phyloP scores from a whole-genome alignment of 495 filamentous ascomycete genomes.

The Penicillium maclennaniae region DNA sequence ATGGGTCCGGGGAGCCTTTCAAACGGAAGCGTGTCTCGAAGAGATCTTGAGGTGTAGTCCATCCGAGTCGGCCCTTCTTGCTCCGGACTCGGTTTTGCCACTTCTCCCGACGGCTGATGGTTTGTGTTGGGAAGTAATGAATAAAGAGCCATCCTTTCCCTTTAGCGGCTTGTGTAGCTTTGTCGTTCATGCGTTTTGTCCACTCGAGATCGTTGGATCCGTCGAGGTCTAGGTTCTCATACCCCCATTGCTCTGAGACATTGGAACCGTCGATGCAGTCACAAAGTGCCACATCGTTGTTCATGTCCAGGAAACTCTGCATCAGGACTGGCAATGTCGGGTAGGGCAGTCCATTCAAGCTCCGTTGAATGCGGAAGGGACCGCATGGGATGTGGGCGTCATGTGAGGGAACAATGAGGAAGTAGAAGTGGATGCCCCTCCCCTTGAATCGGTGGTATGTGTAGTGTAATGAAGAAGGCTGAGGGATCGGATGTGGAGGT shows the following conservation, averaged over 20 bases:
- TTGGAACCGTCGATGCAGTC: conserved; percentile 38
- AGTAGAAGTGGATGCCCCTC: conserved; percentile 28
- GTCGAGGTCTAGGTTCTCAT: conserved; percentile 29
- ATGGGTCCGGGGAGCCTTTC: conserved; percentile 26
- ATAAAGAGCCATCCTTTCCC: conserved; percentile 27
- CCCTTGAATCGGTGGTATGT: conserved; percentile 35
- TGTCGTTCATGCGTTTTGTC: conserved; percentile 25
- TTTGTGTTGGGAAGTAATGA: conserved; percentile 23
- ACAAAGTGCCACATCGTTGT: conserved; percentile 28
- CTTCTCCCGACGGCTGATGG: conserved; percentile 22
- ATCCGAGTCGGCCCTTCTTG: conserved; percentile 25
- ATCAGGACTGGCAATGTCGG: conserved; percentile 30
- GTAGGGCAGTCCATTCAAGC: conserved; percentile 33
- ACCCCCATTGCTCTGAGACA: conserved; percentile 37
- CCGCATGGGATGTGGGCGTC: conserved; percentile 28
- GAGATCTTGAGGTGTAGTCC: conserved; percentile 25
- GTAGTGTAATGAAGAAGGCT: conserved; percentile 28
- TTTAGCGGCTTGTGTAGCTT: conserved; percentile 12
- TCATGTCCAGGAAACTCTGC: conserved; percentile 36
- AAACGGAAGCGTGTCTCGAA: conserved; percentile 29
- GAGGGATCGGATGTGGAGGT: conserved; percentile 15
- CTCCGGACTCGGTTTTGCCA: conserved; percentile 25
- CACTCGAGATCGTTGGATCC: conserved; percentile 33
- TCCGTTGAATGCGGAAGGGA: conserved; percentile 29
- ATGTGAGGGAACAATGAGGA: conserved; percentile 29